Evolutionary conservation across 768 basidiomycete species (phyloP).

Genomic region (Symmetrospora coprosmae): DNA sequence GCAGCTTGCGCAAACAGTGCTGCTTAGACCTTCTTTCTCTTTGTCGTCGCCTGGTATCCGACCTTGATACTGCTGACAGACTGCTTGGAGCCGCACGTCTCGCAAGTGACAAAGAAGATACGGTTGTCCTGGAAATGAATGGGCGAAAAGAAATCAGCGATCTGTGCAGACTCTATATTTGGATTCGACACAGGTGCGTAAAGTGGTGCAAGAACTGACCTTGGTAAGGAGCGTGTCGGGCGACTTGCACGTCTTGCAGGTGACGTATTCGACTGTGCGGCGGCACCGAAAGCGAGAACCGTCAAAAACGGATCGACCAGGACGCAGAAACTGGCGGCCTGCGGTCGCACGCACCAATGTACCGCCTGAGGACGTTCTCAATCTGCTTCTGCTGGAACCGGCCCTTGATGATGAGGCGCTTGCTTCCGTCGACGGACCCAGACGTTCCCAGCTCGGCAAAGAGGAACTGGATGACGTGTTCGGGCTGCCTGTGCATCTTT

Average conservation of each 20-base stretch:
- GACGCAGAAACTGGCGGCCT: no score
- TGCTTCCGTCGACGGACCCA: slow-evolving; percentile 81
- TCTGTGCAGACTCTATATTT: no score
- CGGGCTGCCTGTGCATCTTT: slow-evolving; percentile 93
- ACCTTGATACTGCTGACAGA: slow-evolving; percentile 96
- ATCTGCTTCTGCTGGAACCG: slow-evolving; percentile 97
- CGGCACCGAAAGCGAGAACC: background rate
- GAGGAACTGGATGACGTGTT: slow-evolving; percentile 92
- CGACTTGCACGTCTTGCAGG: slow-evolving; percentile 98
- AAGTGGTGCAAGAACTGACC: no score
- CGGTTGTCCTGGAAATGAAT: slow-evolving; percentile 70
- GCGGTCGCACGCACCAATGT: slow-evolving; percentile 59
- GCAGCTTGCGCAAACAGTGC: no score
- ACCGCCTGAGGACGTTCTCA: slow-evolving; percentile 87
- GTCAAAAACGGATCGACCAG: background rate
- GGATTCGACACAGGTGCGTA: no score
- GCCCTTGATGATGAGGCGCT: slow-evolving; percentile 88
- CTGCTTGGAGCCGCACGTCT: slow-evolving; percentile 74
- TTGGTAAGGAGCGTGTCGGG: slow-evolving; percentile 91
- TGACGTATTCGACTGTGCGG: slow-evolving; percentile 78
- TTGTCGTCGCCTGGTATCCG: slow-evolving; percentile 56
- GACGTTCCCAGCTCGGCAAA: slow-evolving; percentile 98
- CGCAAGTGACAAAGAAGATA: slow-evolving; percentile 69
- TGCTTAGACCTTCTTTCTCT: no score
- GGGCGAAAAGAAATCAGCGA: no score